phyloP scores from a whole-genome alignment of 192 early-diverging fungal species.

The Gaertneriomyces semiglobifer region DNA sequence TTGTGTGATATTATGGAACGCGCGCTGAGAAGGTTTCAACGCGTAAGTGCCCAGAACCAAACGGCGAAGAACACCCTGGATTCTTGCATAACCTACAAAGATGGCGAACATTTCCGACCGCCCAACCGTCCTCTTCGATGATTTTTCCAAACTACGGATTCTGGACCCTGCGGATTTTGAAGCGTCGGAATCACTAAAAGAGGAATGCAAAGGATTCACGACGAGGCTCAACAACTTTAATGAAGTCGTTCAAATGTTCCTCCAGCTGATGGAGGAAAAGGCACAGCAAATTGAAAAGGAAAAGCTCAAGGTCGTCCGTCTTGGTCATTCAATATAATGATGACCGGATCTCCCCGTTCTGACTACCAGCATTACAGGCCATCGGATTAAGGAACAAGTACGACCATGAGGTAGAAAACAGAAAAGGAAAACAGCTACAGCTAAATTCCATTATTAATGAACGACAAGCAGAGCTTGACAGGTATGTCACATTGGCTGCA shows the following conservation, averaged over 20 bases:
- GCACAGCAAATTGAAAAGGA: conserved; percentile 50
- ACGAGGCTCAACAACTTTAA: conserved; percentile 46
- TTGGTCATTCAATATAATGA: conserved; percentile 1
- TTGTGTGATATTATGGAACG: too few relatives aligned
- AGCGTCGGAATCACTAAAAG: conserved; percentile 50
- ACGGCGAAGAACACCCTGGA: too few relatives aligned
- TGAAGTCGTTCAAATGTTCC: conserved; percentile 37
- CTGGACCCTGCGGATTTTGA: conserved; percentile 50
- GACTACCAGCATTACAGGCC: conserved; percentile 27
- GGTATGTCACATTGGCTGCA: conserved; percentile 2
- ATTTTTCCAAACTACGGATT: conserved; percentile 57
- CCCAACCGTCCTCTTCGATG: conserved; percentile 44
- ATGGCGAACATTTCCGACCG: not conserved
- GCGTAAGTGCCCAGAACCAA: too few relatives aligned
- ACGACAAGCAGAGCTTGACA: conserved; percentile 41
- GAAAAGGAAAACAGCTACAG: conserved; percentile 34
- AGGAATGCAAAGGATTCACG: conserved; percentile 53
- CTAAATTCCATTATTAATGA: conserved; percentile 41
- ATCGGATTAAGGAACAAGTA: conserved; percentile 49
- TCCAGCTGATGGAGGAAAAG: conserved; percentile 45
- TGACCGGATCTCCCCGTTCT: not conserved
- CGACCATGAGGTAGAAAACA: conserved; percentile 38
- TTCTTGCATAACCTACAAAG: too few relatives aligned
- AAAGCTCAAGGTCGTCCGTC: conserved; percentile 44
- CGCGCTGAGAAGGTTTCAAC: too few relatives aligned